A percentile compares a stretch with the other conserved stretches of the same genome.
These are phyloP conservation scores for Seiridium cupressi DNA, from an alignment of 2,329 filamentous ascomycete genomes.

Conservation along the genomic window DNA sequence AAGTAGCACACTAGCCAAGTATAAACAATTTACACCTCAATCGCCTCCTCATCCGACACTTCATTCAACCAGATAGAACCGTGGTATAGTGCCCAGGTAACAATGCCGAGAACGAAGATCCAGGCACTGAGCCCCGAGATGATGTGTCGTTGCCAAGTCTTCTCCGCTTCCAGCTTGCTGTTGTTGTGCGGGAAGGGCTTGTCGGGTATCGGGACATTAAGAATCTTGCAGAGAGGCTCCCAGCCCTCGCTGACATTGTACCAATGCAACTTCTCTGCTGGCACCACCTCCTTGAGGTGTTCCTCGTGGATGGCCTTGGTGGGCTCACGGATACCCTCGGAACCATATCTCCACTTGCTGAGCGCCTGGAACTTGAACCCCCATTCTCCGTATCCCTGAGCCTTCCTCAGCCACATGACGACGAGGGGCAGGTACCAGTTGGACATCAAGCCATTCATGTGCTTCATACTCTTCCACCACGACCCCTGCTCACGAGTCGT, in stretches of 20 bases:
- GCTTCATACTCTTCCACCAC: slow-evolving; percentile 36
- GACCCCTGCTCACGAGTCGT: slow-evolving; percentile 35
- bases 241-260: slow-evolving; percentile 26
- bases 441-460: slow-evolving; percentile 29
- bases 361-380: slow-evolving; percentile 14
- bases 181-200: slow-evolving; percentile 34
- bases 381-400: slow-evolving; percentile 29
- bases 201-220: slow-evolving; percentile 17
- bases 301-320: slow-evolving; percentile 28
- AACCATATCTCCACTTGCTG: slow-evolving; percentile 22
- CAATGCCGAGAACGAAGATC: slow-evolving; percentile 23
- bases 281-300: slow-evolving; percentile 28
- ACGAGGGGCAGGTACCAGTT: slow-evolving; percentile 31
- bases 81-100: slow-evolving; percentile 17
- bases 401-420: slow-evolving; percentile 30
- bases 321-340: slow-evolving; percentile 26
- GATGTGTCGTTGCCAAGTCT: slow-evolving; percentile 23
- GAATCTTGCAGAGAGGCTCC: slow-evolving; percentile 8
- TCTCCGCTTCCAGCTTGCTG: slow-evolving; percentile 24
- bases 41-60: not conserved
- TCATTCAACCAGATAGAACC: not conserved
- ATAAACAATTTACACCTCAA: not conserved
- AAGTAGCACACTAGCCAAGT: not conserved
- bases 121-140: slow-evolving; percentile 23
- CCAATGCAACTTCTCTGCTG: slow-evolving; percentile 31